Conservation (phyloP, 768 basidiomycete species). For the Mycena rebaudengoi region DNA sequence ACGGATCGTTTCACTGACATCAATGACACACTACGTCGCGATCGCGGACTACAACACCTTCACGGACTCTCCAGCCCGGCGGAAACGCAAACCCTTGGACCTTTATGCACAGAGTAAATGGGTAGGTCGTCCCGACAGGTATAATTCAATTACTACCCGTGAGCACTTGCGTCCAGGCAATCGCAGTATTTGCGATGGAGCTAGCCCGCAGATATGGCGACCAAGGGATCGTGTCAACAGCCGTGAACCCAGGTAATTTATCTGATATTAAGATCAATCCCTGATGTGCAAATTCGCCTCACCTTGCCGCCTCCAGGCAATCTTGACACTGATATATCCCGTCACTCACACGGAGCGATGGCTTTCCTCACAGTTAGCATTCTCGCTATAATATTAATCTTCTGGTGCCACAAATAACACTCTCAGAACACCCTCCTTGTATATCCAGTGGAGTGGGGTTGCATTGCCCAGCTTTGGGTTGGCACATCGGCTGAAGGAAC, state of each 20-base stretch:
- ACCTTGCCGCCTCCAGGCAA: not conserved
- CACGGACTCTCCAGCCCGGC: slow-evolving; percentile 43
- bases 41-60: slow-evolving; percentile 51
- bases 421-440: no score
- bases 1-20: slow-evolving; percentile 59
- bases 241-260: slow-evolving; percentile 57
- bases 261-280: not conserved
- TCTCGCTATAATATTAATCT: not conserved
- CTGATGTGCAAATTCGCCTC: not conserved
- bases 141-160: no score
- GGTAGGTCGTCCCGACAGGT: slow-evolving; percentile 48
- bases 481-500: slow-evolving; percentile 49
- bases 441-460: slow-evolving; percentile 44
- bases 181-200: slow-evolving; percentile 54
- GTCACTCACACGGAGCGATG: not conserved
- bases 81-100: slow-evolving; percentile 18
- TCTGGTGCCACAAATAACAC: slow-evolving; percentile 26
- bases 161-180: slow-evolving; percentile 41
- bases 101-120: slow-evolving; percentile 55
- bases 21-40: slow-evolving; percentile 44
- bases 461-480: slow-evolving; percentile 54
- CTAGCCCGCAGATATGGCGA: slow-evolving; percentile 56
- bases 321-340: slow-evolving; percentile 15
- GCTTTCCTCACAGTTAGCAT: not conserved
- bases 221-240: slow-evolving; percentile 54